A percentile compares a stretch with the other conserved stretches of the same genome.
phyloP scores from a whole-genome alignment of 768 basidiomycete species.

The Porpolomopsis calyptriformis region DNA sequence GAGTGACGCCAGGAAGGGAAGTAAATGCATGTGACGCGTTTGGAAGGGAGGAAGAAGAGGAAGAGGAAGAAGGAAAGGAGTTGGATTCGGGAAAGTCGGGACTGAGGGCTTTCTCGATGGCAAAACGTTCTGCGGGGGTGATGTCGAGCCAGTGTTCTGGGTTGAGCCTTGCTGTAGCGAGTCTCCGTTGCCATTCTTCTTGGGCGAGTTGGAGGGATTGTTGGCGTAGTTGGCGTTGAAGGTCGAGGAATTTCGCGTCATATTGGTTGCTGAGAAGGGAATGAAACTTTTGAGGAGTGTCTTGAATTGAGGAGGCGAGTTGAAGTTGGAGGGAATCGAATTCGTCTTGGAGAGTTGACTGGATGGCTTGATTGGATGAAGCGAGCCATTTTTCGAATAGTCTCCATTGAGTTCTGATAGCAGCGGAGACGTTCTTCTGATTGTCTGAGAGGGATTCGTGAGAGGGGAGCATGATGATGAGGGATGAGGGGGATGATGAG shows the following conservation, averaged over 20 bases:
- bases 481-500: not conserved
- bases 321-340: conserved; percentile 19
- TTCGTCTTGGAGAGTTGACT: conserved; percentile 17
- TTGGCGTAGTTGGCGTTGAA: conserved; percentile 22
- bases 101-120: conserved; percentile 28
- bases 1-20: conserved; percentile 17
- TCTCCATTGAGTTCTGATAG: conserved; percentile 26
- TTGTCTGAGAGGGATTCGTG: conserved; percentile 12
- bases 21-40: not conserved
- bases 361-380: conserved; percentile 17
- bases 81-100: conserved; percentile 23
- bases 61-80: not conserved
- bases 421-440: conserved; percentile 9
- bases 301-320: conserved; percentile 11
- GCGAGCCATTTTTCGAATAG: conserved; percentile 26
- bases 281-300: conserved; percentile 13
- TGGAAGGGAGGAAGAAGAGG: not conserved
- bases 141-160: conserved; percentile 38
- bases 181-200: conserved; percentile 31
- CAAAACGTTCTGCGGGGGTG: conserved; percentile 25
- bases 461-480: not conserved
- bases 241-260: conserved; percentile 18
- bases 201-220: conserved; percentile 24
- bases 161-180: conserved; percentile 24
- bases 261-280: conserved; percentile 17